Evolutionary conservation across 345 rosid genomes (phyloP).

Genomic region (Litchi chinensis): DNA sequence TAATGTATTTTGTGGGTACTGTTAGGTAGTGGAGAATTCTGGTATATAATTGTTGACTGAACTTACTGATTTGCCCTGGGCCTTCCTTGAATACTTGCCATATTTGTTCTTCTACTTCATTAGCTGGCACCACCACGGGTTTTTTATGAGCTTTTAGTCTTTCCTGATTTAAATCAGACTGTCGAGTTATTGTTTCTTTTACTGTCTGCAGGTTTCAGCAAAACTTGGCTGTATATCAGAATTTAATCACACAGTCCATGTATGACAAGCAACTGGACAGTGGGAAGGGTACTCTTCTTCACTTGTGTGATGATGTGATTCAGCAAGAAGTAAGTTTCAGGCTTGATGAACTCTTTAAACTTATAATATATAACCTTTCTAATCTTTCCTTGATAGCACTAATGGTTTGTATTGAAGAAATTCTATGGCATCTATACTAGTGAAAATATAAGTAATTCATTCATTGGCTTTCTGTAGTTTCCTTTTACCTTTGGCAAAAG

Average conservation of each 20-base stretch:
- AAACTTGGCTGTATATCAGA: constrained; percentile 85
- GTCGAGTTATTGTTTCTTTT: constrained; percentile 23
- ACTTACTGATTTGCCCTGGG: background rate
- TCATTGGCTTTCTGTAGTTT: constrained; percentile 4
- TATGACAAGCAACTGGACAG: constrained; percentile 97
- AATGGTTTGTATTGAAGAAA: background rate
- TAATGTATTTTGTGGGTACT: background rate
- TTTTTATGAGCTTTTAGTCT: background rate
- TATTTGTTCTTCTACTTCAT: background rate
- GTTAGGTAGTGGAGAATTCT: background rate
- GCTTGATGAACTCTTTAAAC: constrained; percentile 6
- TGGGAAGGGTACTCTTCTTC: constrained; percentile 95
- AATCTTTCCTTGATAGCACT: background rate
- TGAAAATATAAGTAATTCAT: background rate
- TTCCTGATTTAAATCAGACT: background rate
- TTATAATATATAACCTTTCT: background rate
- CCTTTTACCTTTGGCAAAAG: background rate
- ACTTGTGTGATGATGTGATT: constrained; percentile 94
- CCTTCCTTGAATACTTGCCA: background rate
- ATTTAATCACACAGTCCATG: constrained; percentile 91
- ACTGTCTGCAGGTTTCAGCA: constrained; percentile 68
- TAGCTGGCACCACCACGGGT: background rate
- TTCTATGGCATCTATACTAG: background rate
- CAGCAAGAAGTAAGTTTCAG: constrained; percentile 89
- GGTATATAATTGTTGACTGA: background rate